Evolutionary conservation across 2,329 filamentous ascomycete species (phyloP), one percentile per base, ranked within the genome.

Genomic region (Thyridium curvatum): DNA sequence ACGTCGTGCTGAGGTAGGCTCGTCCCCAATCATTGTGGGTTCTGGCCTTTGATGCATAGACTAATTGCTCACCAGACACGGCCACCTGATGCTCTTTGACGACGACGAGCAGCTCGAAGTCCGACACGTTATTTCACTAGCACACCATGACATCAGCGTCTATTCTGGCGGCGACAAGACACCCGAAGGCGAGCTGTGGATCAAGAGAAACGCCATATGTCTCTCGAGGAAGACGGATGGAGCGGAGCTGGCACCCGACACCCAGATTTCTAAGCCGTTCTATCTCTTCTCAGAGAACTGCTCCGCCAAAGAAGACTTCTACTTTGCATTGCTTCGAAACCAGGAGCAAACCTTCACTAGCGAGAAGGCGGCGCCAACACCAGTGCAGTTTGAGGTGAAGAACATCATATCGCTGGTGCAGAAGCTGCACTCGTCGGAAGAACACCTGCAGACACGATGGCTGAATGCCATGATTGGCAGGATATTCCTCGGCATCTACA

Each of bases 291-390:
- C 87, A 0, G 89, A 97, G 49, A 95, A 94, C 53, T 87, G 87
- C 58, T 95, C 90, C 0, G 88, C 93, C 34, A 98, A 98, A 60
- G 93, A 98, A 61, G 93, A 98, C 58, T 97, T 98, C 62, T 98
- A 98, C 60, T 91, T 95, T 61, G 86, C 91, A 12, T 70, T 98
- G 50, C 69, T 98, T 30, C 81, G 82, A 51, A 94, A 90, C 46
- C 86, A 94, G 56, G 82, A 89, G 49, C 80, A 83, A 51, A 74
- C 76, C 13, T 71, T 78, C 41, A 71, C 72, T 30, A 65, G 68
- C 3, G 68, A 69, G 16, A 68, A 38, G 15, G 32, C 15, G 17
- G 74, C 80, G 1, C 88, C 89, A 0, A 72, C 72, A 38, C 84
- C 86, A 9, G 76, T 86, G 46, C 72, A 81, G 12, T 94, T 94